Percentiles rank a stretch among this genome's conserved stretches.
Conservation (phyloP, 140 eudicot genomes). For the Ambrosia hybrid region DNA sequence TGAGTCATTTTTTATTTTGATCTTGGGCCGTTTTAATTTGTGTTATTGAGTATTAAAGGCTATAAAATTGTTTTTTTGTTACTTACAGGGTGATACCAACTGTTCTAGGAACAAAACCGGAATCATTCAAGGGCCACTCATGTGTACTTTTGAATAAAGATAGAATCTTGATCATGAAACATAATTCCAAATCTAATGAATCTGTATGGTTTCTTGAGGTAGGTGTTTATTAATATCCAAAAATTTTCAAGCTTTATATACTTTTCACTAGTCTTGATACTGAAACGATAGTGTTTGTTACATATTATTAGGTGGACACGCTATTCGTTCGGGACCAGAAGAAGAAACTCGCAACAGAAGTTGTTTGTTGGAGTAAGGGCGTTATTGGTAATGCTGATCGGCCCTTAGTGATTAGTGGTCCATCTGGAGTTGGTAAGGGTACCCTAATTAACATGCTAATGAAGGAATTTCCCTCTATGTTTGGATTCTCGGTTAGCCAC, state of each 20-base stretch:
- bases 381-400: conserved; percentile 64
- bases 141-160: conserved; percentile 59
- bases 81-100: conserved; percentile 69
- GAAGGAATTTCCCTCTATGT: conserved; percentile 84
- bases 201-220: conserved; percentile 96
- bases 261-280: conserved; percentile 9
- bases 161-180: conserved; percentile 68
- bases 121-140: conserved; percentile 47
- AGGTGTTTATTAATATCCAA: conserved; percentile 14
- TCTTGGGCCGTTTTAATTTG: background rate
- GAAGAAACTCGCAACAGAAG: conserved; percentile 52
- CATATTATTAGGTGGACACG: conserved; percentile 61
- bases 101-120: conserved; percentile 77
- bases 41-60: background rate
- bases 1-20: background rate
- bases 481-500: conserved; percentile 98
- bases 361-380: conserved; percentile 96
- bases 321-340: conserved; percentile 64
- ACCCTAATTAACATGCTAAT: conserved; percentile 74
- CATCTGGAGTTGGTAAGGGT: conserved; percentile 99
- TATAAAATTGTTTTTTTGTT: conserved; percentile 17
- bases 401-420: conserved; percentile 90
- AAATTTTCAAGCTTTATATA: background rate
- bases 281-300: background rate
- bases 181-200: conserved; percentile 47